Evolutionary conservation across 2,329 filamentous ascomycete genomes (phyloP).

Genomic region (Alternaria atra): DNA sequence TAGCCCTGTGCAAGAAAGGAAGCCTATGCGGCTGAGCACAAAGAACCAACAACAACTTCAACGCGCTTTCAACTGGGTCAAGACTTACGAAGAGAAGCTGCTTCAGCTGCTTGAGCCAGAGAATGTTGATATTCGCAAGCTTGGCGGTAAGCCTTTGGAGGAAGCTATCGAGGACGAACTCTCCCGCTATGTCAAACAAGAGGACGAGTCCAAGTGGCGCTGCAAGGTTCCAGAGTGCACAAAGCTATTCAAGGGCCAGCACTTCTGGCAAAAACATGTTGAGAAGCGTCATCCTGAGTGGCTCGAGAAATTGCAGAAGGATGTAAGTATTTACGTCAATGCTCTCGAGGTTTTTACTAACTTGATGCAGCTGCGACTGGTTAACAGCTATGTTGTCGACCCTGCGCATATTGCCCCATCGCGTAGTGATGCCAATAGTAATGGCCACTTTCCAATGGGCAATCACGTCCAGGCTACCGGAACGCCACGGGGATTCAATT

Average conservation of each 20-base stretch:
- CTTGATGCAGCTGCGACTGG: slow-evolving; percentile 74
- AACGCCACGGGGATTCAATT: slow-evolving; percentile 90
- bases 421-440: slow-evolving; percentile 91
- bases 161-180: slow-evolving; percentile 89
- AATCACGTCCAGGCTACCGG: slow-evolving; percentile 77
- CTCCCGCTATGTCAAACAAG: slow-evolving; percentile 89
- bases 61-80: slow-evolving; percentile 98
- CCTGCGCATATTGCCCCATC: slow-evolving; percentile 94
- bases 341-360: slow-evolving; percentile 1
- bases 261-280: slow-evolving; percentile 98
- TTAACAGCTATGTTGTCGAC: slow-evolving; percentile 94
- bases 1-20: slow-evolving; percentile 76
- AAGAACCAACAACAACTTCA: slow-evolving; percentile 93
- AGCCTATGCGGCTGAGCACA: slow-evolving; percentile 68
- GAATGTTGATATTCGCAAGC: slow-evolving; percentile 84
- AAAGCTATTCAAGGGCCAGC: slow-evolving; percentile 95
- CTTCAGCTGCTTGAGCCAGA: slow-evolving; percentile 91
- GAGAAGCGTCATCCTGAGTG: slow-evolving; percentile 95
- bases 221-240: slow-evolving; percentile 96
- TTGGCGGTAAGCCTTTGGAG: slow-evolving; percentile 86
- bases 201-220: slow-evolving; percentile 95
- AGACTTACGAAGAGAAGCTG: slow-evolving; percentile 97
- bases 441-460: slow-evolving; percentile 88
- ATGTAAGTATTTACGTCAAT: slow-evolving; percentile 68
- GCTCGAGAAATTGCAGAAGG: slow-evolving; percentile 79